Percentiles rank a stretch among this genome's conserved stretches.
phyloP scores from a whole-genome alignment of 805 yeast genomes.

The Blastobotrys chiropterorum region DNA sequence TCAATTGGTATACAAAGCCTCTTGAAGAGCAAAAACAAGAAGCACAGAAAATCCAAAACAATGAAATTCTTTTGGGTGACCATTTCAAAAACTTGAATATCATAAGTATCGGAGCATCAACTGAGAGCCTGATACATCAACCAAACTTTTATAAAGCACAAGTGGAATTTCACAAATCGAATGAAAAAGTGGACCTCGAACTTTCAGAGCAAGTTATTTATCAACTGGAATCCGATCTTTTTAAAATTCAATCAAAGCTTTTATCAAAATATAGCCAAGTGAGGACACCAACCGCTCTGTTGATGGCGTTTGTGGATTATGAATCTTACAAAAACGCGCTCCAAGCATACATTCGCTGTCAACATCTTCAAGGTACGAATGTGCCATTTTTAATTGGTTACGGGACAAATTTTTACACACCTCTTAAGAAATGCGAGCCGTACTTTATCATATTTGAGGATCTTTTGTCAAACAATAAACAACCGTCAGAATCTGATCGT shows the following conservation, averaged over 20 bases:
- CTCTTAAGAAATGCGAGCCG: neutral
- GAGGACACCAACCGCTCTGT: neutral
- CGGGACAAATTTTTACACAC: neutral
- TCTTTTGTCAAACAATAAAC: neutral
- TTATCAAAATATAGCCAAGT: neutral
- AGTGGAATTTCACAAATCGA: neutral
- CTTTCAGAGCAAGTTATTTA: neutral
- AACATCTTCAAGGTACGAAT: neutral
- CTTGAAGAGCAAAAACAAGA: neutral
- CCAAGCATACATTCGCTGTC: neutral
- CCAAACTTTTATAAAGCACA: neutral
- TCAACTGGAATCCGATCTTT: neutral
- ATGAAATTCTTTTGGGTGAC: neutral
- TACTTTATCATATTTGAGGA: neutral
- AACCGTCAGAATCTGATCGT: neutral
- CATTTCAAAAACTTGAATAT: neutral
- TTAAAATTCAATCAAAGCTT: neutral
- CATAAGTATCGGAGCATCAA: neutral
- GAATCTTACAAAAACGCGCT: neutral
- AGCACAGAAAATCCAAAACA: neutral
- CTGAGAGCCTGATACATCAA: neutral
- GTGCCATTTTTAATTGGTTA: neutral
- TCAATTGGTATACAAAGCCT: neutral
- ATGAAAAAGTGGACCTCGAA: neutral
- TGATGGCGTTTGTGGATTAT: neutral